Base-by-base conservation (phyloP, 305 asterid genomes). In the Solanum hybrid region DNA sequence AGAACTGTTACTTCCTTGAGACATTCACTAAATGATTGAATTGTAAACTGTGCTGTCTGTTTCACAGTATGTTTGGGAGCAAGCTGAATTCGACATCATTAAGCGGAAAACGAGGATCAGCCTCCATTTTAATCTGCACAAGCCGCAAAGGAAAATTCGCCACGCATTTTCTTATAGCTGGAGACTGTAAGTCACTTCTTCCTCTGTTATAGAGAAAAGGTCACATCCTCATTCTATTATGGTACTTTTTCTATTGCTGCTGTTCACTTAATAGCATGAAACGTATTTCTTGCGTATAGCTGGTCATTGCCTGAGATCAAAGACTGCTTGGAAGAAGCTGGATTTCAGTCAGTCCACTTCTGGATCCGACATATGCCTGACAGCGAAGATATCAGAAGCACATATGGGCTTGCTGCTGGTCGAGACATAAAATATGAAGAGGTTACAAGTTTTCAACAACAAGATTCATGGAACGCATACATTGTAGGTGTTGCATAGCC, bases 381-480 rank as follows among this genome's bases (percentile, higher is more conserved):
- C 90, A 94, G 98, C 40, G 94, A 93, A 77, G 93, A 95, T 76
- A 95, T 96, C 35, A 95, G 93, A 93, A 89, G 93, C 92, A 90
- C 89, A 5, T 94, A 96, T 67, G 99, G 99, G 88, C 93, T 95
- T 73, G 92, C 98, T 28, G 92, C 86, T 61, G 98, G 97, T 9
- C 95, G 94, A 90, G 97, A 96, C 90, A 78, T 93, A 75, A 96
- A 96, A 91, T 97, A 95, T 69, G 99, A 97, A 94, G 98, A 96
- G 90, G 97, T 95, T 5, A 90, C 96, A 1, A 95, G 95, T 91
- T 97, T 97, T 91, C 95, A 92, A 46, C 99, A 97, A 89, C 96
- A 96, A 90, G 99, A 97, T 93, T 96, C 99, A 24, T 97, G 99
- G 99, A 97, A 97, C 74, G 99, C 99, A 5, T 97, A 97, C 89